phyloP scores from a whole-genome alignment of 202 grass and related monocot species.

The Musa balbisiana region DNA sequence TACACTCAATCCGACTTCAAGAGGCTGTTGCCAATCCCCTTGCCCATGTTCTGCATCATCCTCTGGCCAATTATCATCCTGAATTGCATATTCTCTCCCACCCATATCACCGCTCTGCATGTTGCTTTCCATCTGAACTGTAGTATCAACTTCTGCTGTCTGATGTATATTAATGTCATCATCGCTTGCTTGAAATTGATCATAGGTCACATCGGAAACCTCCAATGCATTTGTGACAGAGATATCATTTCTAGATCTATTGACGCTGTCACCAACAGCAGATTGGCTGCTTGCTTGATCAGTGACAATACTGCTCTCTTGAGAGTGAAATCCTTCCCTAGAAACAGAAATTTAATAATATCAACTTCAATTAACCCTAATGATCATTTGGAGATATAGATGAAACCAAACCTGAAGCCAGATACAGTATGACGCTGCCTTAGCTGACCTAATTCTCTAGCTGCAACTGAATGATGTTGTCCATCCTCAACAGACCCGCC shows the following conservation, averaged over 20 bases:
- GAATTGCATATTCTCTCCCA: conserved; percentile 18
- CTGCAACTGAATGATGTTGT: conserved; percentile 27
- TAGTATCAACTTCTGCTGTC: conserved; percentile 15
- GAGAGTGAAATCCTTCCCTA: conserved; percentile 63
- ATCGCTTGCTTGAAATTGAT: conserved; percentile 13
- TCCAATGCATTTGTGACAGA: background rate
- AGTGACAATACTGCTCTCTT: conserved; percentile 21
- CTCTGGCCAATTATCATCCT: conserved; percentile 18
- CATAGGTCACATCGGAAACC: conserved; percentile 3
- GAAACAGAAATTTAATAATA: conserved; percentile 24
- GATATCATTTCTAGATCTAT: conserved; percentile 16
- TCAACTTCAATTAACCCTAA: background rate
- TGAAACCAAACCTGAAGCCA: conserved; percentile 54
- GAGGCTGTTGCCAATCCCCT: conserved; percentile 22
- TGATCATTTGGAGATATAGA: background rate
- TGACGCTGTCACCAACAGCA: background rate
- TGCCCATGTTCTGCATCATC: conserved; percentile 30
- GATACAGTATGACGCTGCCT: conserved; percentile 42
- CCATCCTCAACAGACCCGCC: conserved; percentile 28
- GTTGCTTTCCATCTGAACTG: conserved; percentile 1
- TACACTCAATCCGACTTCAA: conserved; percentile 1
- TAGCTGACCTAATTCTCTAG: conserved; percentile 44
- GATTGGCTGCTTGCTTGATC: conserved; percentile 27
- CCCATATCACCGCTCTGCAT: background rate
- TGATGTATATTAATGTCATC: conserved; percentile 22